phyloP scores from a whole-genome alignment of 306 rosid genomes.

The Vicia sativa region DNA sequence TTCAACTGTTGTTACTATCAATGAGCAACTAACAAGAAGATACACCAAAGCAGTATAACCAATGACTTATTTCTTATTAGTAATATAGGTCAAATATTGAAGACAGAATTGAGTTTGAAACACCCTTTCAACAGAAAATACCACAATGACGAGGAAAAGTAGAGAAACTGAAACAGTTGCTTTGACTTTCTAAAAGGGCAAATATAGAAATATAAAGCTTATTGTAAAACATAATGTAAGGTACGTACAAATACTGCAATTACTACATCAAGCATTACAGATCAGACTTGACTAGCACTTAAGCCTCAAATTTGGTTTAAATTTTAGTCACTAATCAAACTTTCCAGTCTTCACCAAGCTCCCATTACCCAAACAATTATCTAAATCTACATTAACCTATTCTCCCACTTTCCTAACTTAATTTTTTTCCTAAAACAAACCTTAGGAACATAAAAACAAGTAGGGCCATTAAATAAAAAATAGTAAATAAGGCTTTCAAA shows the following conservation, averaged over 20 bases:
- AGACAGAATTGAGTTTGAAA: constrained; percentile 21
- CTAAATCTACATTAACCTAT: constrained; percentile 12
- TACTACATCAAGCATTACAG: constrained; percentile 4
- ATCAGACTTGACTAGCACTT: constrained; percentile 1
- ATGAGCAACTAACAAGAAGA: constrained; percentile 31
- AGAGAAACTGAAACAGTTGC: constrained; percentile 32
- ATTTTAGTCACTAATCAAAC: constrained; percentile 3
- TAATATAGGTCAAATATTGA: constrained; percentile 21
- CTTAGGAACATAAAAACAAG: constrained; percentile 15
- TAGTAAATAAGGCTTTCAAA: background rate
- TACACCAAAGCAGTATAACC: constrained; percentile 22
- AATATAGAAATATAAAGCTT: background rate
- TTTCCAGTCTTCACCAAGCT: background rate
- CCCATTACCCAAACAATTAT: constrained; percentile 8
- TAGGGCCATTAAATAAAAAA: background rate
- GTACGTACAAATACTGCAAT: background rate
- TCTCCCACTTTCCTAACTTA: constrained; percentile 14
- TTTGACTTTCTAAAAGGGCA: constrained; percentile 13
- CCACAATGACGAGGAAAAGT: constrained; percentile 56
- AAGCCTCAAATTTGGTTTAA: background rate
- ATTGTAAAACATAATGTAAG: background rate
- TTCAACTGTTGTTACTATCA: constrained; percentile 26
- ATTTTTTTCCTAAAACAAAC: constrained; percentile 24
- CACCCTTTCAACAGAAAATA: constrained; percentile 4
- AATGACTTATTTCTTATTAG: constrained; percentile 17